Conservation (phyloP, 2,329 filamentous ascomycete genomes). For the Penicillium fuscoglaucum region DNA sequence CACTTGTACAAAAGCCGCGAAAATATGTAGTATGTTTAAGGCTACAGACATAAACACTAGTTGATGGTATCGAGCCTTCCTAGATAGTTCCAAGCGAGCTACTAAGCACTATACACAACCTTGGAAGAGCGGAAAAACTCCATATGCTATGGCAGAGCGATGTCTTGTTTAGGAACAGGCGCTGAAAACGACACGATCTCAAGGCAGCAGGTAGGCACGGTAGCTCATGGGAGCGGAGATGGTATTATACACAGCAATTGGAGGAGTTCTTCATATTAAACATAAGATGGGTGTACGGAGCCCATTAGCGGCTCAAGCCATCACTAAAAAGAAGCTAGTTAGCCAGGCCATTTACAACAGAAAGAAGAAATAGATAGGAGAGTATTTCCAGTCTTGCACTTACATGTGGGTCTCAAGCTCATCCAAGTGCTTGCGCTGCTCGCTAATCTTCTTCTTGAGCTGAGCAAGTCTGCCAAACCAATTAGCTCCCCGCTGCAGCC, state of each 20-base stretch:
- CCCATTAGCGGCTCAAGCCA: conserved; percentile 68
- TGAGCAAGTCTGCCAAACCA: conserved; percentile 57
- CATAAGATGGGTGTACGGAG: background rate
- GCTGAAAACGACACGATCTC: conserved; percentile 6
- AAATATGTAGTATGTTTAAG: background rate
- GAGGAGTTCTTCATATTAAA: background rate
- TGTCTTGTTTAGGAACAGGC: conserved; percentile 13
- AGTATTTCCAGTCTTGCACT: conserved; percentile 35
- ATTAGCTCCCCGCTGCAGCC: conserved; percentile 7
- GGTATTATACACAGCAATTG: conserved; percentile 17
- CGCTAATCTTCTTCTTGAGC: conserved; percentile 67
- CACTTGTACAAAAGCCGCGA: background rate
- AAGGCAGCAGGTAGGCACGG: background rate
- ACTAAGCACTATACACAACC: background rate
- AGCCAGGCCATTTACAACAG: conserved; percentile 3
- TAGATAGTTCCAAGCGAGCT: background rate
- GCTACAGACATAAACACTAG: background rate
- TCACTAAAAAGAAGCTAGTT: conserved; percentile 55
- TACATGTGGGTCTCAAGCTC: conserved; percentile 87
- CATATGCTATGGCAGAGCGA: conserved; percentile 12
- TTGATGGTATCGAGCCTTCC: background rate
- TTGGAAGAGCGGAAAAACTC: background rate
- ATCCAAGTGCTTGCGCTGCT: conserved; percentile 80
- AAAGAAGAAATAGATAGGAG: background rate
- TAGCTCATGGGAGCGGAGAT: conserved; percentile 13